Evolutionary conservation across 257 asterid genomes (phyloP), one percentile per base, ranked within the genome.

Genomic region (Solanum ossicruentum): DNA sequence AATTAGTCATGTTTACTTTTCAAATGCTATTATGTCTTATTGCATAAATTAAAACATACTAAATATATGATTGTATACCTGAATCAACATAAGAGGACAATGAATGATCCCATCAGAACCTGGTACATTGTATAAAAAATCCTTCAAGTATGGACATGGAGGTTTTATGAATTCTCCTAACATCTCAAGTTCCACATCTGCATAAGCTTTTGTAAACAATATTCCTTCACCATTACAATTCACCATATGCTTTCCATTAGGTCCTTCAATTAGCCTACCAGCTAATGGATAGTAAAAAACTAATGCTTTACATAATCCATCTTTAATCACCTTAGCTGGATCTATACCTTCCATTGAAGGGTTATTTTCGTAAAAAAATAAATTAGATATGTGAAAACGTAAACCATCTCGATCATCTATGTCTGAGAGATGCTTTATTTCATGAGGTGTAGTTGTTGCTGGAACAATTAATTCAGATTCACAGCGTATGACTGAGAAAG

Each of bases 241-340:
- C 13, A 60, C 67, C 32, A 60, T n/a, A 60, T 9, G 67, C 15
- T 60, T 60, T 10, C 32, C 67, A 60, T 75, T 82, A 15, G 49
- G 47, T 9, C 49, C 63, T 63, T 86, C 71, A 57, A 67, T 71
- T 12, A 87, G 85, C 54, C 85, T 82, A 23, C 88, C 88, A 56
- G 88, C 84, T 51, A 86, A 26, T 12, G 88, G 88, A 65, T 86
- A 83, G 66, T 73, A 86, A 83, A 72, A 60, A 43, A 86, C 82
- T 69, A 83, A 49, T 67, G 86, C 73, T 79, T 49, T 86, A 12
- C 86, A 84, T 55, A 86, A 57, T 41, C 82, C 86, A n/a, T 86
- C 86, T 79, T 83, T 83, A 2, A 83, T 49, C 13, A 77, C 61
- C 32, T 28, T 23, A 54, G 77, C 56, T 7, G 88, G 86, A 28